Base-by-base conservation (phyloP, 1,139 yeast genomes). In the Pichia norvegensis region DNA sequence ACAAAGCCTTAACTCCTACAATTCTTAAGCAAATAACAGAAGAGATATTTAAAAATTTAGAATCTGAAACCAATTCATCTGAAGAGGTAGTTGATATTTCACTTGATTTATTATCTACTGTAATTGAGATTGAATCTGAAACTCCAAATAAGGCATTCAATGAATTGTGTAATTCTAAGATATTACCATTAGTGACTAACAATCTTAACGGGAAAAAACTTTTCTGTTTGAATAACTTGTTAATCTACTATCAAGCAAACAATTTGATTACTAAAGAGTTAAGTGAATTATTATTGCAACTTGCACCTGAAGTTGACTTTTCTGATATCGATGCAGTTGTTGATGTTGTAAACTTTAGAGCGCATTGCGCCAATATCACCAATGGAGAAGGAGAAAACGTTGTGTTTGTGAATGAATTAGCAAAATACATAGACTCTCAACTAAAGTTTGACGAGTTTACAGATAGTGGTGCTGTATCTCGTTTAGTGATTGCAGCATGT, bases 91-190 rank as follows among this genome's bases (percentile, higher is more conserved):
- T 85, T 29, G 95, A 86, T 56, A 72, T 81, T 1, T 70, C 84
- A 0, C 66, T 88, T 36, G 97, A 90, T 59, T 64, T 90, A 33
- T 69, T 85, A 31, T 79, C 96, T 1, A 81, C 92, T 1, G 68
- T 81, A 8, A 75, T 85, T 55, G 97, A 90, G 60, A 81, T 44
- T 69, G 66, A 51, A 39, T 69, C 66, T 23, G 61, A 61, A 27
- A 49, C 45, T 19, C 35, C 47, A 14, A 48, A 45, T n/a, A 37
- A 44, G 7, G 37, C 45, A 17, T 51, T 52, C 39, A 47, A 35
- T n/a, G 39, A 38, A n/a, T 41, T 52, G 16, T 52, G 56, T 33
- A 41, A 41, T 3, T 33, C 46, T 9, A 46, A 48, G 5, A 41
- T 62, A 2, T 36, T 51, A 4, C 55, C 58, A 21, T 59, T 70